Evolutionary conservation across 441 rosid genomes (phyloP).

Genomic region (Pelargonium citronellum): DNA sequence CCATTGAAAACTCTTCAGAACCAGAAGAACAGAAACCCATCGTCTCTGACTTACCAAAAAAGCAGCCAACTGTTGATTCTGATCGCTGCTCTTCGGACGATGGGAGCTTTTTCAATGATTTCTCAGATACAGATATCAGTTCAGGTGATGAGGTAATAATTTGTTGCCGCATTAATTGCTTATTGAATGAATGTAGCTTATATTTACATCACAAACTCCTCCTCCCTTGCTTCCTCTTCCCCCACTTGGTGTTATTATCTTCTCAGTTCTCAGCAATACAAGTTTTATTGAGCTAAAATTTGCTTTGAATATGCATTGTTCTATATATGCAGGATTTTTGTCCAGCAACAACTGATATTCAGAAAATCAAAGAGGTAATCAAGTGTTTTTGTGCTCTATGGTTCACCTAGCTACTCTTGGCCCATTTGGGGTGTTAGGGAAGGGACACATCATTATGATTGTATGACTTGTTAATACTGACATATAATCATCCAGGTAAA

Average conservation of each 20-base stretch:
- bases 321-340: neutral
- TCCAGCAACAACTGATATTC: neutral
- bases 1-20: constrained; percentile 33
- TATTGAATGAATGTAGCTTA: constrained; percentile 7
- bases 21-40: constrained; percentile 32
- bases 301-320: neutral
- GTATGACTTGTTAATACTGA: no score
- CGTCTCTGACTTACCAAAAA: constrained; percentile 2
- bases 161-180: constrained; percentile 1
- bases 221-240: neutral
- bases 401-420: neutral
- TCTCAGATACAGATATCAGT: constrained; percentile 37
- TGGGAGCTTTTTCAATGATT: constrained; percentile 42
- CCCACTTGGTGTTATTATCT: neutral
- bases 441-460: neutral
- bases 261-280: neutral
- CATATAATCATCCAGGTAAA: no score
- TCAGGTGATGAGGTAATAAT: constrained; percentile 56
- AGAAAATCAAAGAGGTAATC: constrained; percentile 3
- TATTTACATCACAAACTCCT: neutral
- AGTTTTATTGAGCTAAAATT: neutral
- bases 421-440: neutral
- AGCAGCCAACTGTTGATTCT: constrained; percentile 23
- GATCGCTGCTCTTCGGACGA: constrained; percentile 41
- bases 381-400: neutral